Conservation (phyloP, 2,329 filamentous ascomycete genomes). For the Blumeria hordei region DNA sequence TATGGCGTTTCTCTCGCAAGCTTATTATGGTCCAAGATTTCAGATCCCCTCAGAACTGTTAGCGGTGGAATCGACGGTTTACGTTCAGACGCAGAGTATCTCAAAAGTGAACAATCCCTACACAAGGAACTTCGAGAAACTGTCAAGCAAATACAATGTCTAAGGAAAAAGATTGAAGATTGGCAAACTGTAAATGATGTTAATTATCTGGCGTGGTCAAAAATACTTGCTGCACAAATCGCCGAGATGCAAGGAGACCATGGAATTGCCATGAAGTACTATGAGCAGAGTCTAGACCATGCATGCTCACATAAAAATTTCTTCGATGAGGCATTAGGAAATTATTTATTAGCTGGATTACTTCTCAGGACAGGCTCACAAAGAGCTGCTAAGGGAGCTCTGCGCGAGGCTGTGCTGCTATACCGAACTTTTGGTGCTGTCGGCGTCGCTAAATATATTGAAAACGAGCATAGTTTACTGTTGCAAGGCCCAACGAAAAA, state of each 20-base stretch:
- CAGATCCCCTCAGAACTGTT: conserved; percentile 9
- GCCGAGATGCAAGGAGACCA: conserved; percentile 34
- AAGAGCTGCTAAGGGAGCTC: conserved; percentile 41
- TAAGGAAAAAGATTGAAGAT: conserved; percentile 35
- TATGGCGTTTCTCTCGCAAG: conserved; percentile 33
- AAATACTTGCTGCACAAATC: conserved; percentile 42
- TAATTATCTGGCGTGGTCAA: conserved; percentile 49
- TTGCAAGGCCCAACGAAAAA: conserved; percentile 36
- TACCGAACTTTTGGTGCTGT: conserved; percentile 45
- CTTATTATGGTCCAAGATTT: conserved; percentile 17
- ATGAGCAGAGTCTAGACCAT: conserved; percentile 51
- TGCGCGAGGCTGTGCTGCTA: conserved; percentile 41
- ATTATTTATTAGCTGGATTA: conserved; percentile 50
- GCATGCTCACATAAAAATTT: conserved; percentile 39
- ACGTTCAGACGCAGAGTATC: conserved; percentile 7
- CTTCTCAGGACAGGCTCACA: conserved; percentile 40
- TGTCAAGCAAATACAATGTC: conserved; percentile 26
- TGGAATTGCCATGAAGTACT: conserved; percentile 33
- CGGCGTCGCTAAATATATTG: conserved; percentile 43
- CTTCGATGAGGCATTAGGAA: conserved; percentile 49
- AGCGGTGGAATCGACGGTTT: conserved; percentile 12
- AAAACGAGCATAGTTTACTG: conserved; percentile 41
- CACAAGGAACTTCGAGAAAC: conserved; percentile 22
- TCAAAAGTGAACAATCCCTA: conserved; percentile 18
- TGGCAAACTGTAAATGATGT: conserved; percentile 40